A percentile compares a stretch with the other conserved stretches of the same genome.
Evolutionary conservation across 306 rosid genomes (phyloP).

Genomic region (Dalbergia oliveri): DNA sequence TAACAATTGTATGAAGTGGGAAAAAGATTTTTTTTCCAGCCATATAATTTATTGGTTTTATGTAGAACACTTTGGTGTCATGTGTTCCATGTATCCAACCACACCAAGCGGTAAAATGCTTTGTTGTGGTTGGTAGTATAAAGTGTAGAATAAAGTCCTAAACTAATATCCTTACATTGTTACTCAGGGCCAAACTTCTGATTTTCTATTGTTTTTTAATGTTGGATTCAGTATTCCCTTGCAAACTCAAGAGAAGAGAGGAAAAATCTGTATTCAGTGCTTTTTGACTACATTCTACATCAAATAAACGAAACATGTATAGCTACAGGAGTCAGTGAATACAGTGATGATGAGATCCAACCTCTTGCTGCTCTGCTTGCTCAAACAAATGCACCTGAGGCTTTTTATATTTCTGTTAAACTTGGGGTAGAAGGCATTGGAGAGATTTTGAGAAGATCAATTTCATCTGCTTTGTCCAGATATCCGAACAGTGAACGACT

Average conservation of each 20-base stretch:
- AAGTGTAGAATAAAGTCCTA: slow-evolving; percentile 31
- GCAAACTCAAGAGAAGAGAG: slow-evolving; percentile 92
- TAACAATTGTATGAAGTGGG: neutral
- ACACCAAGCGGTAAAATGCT: neutral
- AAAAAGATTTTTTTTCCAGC: neutral
- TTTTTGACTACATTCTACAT: slow-evolving; percentile 90
- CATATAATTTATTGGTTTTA: neutral
- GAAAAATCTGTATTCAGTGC: slow-evolving; percentile 84
- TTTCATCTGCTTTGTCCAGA: slow-evolving; percentile 74
- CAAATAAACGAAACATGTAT: slow-evolving; percentile 83
- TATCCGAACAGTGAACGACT: slow-evolving; percentile 89
- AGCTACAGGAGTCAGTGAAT: slow-evolving; percentile 78
- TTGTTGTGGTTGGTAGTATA: neutral
- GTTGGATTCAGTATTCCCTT: slow-evolving; percentile 82
- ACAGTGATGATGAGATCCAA: slow-evolving; percentile 87
- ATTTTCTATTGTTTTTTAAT: slow-evolving; percentile 22
- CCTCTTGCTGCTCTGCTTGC: slow-evolving; percentile 90
- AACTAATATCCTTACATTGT: slow-evolving; percentile 16
- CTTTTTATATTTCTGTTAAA: slow-evolving; percentile 89
- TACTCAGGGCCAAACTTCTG: slow-evolving; percentile 27
- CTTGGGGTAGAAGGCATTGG: slow-evolving; percentile 97
- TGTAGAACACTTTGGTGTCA: neutral
- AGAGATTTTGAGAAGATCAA: slow-evolving; percentile 87
- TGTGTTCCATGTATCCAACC: neutral
- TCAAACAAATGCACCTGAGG: slow-evolving; percentile 91